A percentile compares a stretch with the other conserved stretches of the same genome.
These are phyloP conservation scores for Hemerocallis citrina DNA, from an alignment of 106 monocot genomes.

Conservation along the genomic window DNA sequence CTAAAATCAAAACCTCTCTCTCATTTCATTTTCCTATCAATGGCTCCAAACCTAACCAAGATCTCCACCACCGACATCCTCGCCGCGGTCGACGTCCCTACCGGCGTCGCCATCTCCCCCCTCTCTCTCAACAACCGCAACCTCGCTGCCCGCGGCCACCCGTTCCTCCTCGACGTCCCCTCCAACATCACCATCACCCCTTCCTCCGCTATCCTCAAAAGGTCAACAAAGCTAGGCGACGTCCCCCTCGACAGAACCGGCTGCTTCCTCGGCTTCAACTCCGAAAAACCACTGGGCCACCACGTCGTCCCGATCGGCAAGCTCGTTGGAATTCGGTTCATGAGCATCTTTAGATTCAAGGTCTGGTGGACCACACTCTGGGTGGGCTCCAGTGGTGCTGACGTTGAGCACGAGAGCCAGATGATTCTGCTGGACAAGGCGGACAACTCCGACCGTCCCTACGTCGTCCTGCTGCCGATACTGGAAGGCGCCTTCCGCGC, in stretches of 20 bases:
- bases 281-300: conserved; percentile 19
- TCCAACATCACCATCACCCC: conserved; percentile 34
- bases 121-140: conserved; percentile 13
- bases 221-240: not conserved
- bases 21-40: not conserved
- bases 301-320: conserved; percentile 50
- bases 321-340: conserved; percentile 42
- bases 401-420: conserved; percentile 84
- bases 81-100: not conserved
- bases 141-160: conserved; percentile 39
- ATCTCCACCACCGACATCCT: not conserved
- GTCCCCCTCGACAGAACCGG: conserved; percentile 3
- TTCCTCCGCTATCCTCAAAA: not conserved
- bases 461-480: conserved; percentile 68
- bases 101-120: not conserved
- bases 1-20: too few species aligned
- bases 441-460: conserved; percentile 26
- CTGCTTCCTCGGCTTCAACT: conserved; percentile 58
- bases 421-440: conserved; percentile 52
- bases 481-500: conserved; percentile 76
- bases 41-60: conserved; percentile 20
- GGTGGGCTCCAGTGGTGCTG: conserved; percentile 51
- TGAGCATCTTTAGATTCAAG: conserved; percentile 92
- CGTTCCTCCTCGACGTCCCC: conserved; percentile 62
- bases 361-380: conserved; percentile 96